Percentiles rank a stretch among this genome's conserved stretches.
phyloP scores from a whole-genome alignment of 2,329 filamentous ascomycete species.

The Claviceps digitariae region DNA sequence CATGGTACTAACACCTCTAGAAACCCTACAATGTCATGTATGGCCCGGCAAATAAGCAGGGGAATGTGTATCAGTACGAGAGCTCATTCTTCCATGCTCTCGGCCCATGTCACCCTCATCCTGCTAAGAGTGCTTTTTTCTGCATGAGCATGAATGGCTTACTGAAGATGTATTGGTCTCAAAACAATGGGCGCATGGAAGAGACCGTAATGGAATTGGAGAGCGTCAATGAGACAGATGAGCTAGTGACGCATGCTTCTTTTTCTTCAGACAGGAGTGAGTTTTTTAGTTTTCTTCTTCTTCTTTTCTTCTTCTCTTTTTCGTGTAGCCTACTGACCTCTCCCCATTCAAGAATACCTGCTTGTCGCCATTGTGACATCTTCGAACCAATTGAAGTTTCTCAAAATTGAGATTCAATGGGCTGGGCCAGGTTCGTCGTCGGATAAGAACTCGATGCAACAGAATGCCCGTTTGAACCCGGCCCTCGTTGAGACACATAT shows the following conservation, averaged over 20 bases:
- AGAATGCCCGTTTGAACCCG: conserved; percentile 34
- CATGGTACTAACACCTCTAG: conserved; percentile 15
- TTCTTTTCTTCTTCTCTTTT: neutral
- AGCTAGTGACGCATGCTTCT: conserved; percentile 68
- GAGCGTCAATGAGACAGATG: conserved; percentile 55
- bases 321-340: neutral
- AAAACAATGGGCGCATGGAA: conserved; percentile 57
- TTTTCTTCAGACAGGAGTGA: conserved; percentile 61
- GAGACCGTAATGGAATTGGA: conserved; percentile 65
- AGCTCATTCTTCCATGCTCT: conserved; percentile 50
- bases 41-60: conserved; percentile 50
- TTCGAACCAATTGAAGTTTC: conserved; percentile 59
- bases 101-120: conserved; percentile 60
- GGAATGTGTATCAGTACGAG: conserved; percentile 54
- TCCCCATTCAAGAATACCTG: conserved; percentile 30
- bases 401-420: conserved; percentile 66
- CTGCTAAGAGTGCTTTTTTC: conserved; percentile 59
- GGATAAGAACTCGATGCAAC: conserved; percentile 39
- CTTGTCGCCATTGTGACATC: conserved; percentile 55
- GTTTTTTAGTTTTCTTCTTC: conserved; percentile 7
- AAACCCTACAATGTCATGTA: conserved; percentile 33
- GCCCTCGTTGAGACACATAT: conserved; percentile 41
- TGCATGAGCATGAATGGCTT: conserved; percentile 62
- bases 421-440: conserved; percentile 36
- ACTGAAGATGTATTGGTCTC: conserved; percentile 65